Base-by-base conservation (phyloP, 768 basidiomycete genomes). In the Lentinula detonsa region DNA sequence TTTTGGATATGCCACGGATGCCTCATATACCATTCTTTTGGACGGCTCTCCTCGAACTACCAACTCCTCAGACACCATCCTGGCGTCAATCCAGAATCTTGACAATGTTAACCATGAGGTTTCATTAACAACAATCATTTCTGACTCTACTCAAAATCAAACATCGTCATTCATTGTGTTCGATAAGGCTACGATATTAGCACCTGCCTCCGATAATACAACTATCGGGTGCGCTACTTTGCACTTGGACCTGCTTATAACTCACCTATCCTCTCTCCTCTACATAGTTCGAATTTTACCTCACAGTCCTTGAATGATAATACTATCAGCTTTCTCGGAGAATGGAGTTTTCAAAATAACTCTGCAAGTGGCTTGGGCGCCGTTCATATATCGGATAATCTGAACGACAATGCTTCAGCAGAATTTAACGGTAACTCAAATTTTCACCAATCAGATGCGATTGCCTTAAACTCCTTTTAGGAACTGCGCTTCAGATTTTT, bases 401-500 rank as follows among this genome's bases (percentile, higher is more conserved):
- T 63, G 35, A 73, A 74, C 59, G 68, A 65, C 57, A 56, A 66
- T 9, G 68, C 72, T 62, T 71, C 75, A 58, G n/a, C 66, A 1
- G 21, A 43, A 4, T 65, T 65, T 57, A 21, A 67, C 21, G 64
- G 64, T 65, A 21, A n/a, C 54, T 46, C 15, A 8, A 59, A 57
- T 50, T 68, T 74, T 57, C 64, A 33, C 71, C 75, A 46, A 9
- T 42, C 23, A 34, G 23, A 31, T 55, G 58, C 48, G 13, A 21
- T 55, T 40, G 31, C 61, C 21, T 39, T 53, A 39, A 54, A 15
- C 15, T 39, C 33, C 31, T 34, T 9, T 58, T 61, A 90, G 90
- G 90, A 34, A 80, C 83, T 9, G 78, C 88, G 11, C 75, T 92
- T 53, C 72, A 80, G 1, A 68, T 93, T 23, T 77, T 72, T 50